Conservation (phyloP, 1,284 basidiomycete genomes). For the Marasmius fiardii region DNA sequence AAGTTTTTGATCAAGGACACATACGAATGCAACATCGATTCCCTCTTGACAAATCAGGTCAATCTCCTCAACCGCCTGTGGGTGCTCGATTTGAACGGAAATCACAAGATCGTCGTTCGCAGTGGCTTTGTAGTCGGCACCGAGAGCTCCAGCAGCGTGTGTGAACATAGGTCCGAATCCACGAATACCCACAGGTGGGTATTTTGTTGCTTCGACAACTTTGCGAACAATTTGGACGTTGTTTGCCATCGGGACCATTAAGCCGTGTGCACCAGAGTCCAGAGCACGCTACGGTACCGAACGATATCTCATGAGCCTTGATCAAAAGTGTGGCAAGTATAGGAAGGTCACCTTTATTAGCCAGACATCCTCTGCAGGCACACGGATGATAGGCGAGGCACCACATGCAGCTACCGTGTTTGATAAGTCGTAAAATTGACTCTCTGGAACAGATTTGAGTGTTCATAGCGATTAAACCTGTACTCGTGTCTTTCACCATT, state of each 20-base stretch:
- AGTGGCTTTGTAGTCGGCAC: constrained; percentile 21
- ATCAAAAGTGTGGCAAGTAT: neutral
- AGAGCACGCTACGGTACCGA: constrained; percentile 20
- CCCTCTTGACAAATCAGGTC: constrained; percentile 23
- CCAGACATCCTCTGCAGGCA: constrained; percentile 25
- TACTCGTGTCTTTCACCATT: constrained; percentile 15
- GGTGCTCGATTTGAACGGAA: constrained; percentile 28
- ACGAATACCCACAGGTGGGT: constrained; percentile 26
- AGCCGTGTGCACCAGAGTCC: constrained; percentile 28
- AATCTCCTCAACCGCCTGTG: constrained; percentile 22
- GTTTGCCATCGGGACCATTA: constrained; percentile 29
- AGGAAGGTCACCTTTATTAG: constrained; percentile 20
- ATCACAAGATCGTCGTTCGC: constrained; percentile 23
- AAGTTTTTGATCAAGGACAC: constrained; percentile 5
- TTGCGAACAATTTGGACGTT: constrained; percentile 24
- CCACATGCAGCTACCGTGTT: constrained; percentile 21
- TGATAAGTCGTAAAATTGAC: constrained; percentile 22
- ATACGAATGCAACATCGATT: constrained; percentile 26
- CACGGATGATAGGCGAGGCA: constrained; percentile 24
- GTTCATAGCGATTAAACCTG: neutral
- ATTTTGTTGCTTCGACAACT: constrained; percentile 23
- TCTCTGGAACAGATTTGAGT: constrained; percentile 13
- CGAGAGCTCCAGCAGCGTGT: constrained; percentile 25
- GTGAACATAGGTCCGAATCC: constrained; percentile 32
- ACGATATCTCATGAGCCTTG: neutral